Percentiles rank a stretch among this genome's conserved stretches.
These are phyloP conservation scores for Jaltomata sinuosa DNA, from an alignment of 257 asterid genomes.

Conservation along the genomic window DNA sequence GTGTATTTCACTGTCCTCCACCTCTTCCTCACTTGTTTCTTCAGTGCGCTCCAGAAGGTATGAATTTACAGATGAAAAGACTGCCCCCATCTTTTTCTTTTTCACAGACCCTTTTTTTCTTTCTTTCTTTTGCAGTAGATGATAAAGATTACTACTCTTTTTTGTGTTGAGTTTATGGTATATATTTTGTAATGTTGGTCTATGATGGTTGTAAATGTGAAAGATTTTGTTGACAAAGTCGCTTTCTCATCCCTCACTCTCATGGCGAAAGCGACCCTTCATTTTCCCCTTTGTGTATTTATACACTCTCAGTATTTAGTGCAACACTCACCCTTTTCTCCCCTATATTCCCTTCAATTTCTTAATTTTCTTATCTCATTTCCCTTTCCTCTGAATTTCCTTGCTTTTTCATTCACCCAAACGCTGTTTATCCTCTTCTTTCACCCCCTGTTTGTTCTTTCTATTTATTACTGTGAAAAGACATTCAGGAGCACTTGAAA, in stretches of 20 bases:
- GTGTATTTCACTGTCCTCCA: not conserved
- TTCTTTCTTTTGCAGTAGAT: not conserved
- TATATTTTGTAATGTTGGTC: not conserved
- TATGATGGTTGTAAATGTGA: not conserved
- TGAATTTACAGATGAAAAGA: not conserved
- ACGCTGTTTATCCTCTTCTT: not conserved
- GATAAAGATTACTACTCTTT: not conserved
- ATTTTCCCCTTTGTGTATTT: constrained; percentile 22
- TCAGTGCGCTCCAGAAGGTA: not conserved
- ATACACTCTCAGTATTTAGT: constrained; percentile 18
- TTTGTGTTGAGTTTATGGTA: not conserved
- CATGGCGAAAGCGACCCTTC: constrained; percentile 46
- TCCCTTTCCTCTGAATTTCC: not conserved
- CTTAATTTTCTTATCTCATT: not conserved
- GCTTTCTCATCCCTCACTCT: constrained; percentile 37
- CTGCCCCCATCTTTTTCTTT: not conserved
- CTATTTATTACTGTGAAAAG: not conserved
- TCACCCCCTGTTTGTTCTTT: not conserved
- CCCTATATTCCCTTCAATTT: not conserved
- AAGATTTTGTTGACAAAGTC: constrained; percentile 15
- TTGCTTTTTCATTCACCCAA: not conserved
- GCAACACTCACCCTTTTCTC: constrained; percentile 12
- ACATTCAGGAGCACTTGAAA: not conserved
- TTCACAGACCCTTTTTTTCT: not conserved
- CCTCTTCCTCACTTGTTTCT: not conserved